Conservation (phyloP, 306 rosid genomes). For the Acacia confusa region DNA sequence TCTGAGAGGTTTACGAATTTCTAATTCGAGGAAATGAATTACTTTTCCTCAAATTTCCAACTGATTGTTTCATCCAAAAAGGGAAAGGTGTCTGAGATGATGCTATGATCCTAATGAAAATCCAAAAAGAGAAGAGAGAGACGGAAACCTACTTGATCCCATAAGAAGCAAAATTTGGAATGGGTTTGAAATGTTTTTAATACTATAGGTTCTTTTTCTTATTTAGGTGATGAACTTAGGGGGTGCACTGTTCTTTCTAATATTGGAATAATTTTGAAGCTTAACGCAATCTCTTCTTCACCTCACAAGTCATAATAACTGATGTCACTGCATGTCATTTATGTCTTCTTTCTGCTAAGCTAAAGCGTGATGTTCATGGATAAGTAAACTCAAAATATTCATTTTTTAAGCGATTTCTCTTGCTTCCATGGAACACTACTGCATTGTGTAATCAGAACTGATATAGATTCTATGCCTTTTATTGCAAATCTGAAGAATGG, state of each 20-base stretch:
- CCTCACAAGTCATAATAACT: constrained; percentile 30
- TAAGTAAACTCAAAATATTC: not conserved
- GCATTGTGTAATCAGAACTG: not conserved
- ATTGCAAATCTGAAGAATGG: constrained; percentile 29
- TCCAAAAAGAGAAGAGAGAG: constrained; percentile 31
- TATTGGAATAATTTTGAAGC: constrained; percentile 12
- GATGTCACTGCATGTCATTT: not conserved
- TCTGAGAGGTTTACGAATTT: constrained; percentile 39
- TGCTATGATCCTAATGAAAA: constrained; percentile 32
- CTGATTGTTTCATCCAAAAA: constrained; percentile 32
- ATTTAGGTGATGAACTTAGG: constrained; percentile 41
- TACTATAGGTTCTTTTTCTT: constrained; percentile 36
- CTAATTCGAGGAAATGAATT: constrained; percentile 40
- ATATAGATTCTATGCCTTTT: constrained; percentile 15
- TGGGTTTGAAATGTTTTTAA: constrained; percentile 18
- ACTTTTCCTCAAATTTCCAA: constrained; percentile 33
- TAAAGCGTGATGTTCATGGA: not conserved
- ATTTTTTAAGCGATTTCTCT: constrained; percentile 22
- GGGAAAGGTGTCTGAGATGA: constrained; percentile 42
- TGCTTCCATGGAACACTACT: constrained; percentile 26
- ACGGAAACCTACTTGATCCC: constrained; percentile 37
- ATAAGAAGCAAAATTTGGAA: constrained; percentile 26
- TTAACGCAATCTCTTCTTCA: constrained; percentile 30
- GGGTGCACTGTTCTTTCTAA: constrained; percentile 40
- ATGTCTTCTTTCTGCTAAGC: constrained; percentile 35